Base-by-base conservation (phyloP, 176 grass and related monocot genomes). In the Lolium multiflorum region DNA sequence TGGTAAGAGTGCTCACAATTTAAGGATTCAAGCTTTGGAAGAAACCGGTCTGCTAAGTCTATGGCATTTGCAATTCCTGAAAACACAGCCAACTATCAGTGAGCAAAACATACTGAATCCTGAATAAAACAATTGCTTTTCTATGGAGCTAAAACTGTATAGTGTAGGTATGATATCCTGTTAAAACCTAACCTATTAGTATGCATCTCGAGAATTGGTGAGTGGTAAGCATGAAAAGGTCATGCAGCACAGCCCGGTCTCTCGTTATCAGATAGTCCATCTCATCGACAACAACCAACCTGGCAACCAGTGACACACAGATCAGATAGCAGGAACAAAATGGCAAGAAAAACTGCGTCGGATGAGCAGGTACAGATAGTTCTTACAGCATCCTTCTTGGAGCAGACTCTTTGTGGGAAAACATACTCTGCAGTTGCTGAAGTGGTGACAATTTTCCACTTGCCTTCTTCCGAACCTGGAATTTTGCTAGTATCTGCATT, bases 61-160 rank as follows among this genome's bases (percentile, higher is more conserved):
- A 99, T 97, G 58, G 97, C 90, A 91, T 99, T 99, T 83, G 97
- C 94, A 77, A 97, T 93, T 78, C 97, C 94, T 99, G 89, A 66
- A 91, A 87, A 77, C 1, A 54, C 18, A 6, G 54, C 12, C 28
- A 13, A 82, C 31, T 47, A 74, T 63, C 15, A 18, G 38, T 85
- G n/a, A 79, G 80, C 26, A 90, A 87, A 82, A 49, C 25, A 11
- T 82, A 47, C 26, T 22, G 39, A 18, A n/a, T 22, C 9, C 66
- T 50, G 20, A 79, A 13, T 28, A 20, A 12, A 81, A 71, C 37
- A 35, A 35, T 17, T 4, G 31, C 6, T 11, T 26, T 75, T 52
- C 47, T 35, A 17, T 37, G 14, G 24, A 75, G 22, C 25, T 31
- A 17, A 28, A 85, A 71, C 28, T 17, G 56, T 12, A 28, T 24